Evolutionary conservation across 1,139 yeast genomes (phyloP), one percentile per base, ranked within the genome.

Genomic region (Lodderomyces theae): DNA sequence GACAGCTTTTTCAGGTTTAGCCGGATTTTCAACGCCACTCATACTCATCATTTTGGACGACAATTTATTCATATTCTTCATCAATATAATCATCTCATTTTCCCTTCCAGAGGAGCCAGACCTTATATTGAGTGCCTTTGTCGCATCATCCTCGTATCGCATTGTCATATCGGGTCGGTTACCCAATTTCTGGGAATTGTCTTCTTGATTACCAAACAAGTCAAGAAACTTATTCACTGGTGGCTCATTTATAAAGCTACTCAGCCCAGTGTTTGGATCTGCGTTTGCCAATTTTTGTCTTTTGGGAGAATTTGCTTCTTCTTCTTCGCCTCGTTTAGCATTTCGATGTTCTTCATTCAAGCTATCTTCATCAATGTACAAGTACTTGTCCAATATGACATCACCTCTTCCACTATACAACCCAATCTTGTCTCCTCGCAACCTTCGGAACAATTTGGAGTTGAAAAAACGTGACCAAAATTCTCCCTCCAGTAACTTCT

Each of bases 391-490:
- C 47, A 92, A 70, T 5, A 89, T 74, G 9, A 82, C 75, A 60
- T 92, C 98, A 40, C 94, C 90, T 46, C 95, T 75, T 51, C 81
- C 82, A 2, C 78, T 64, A 54, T 81, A 79, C 9, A 39, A 12
- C 40, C 69, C 69, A 41, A 88, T 77, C 50, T 82, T 82, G 57
- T 92, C 98, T 45, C 99, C 98, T 56, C 96, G 75, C 33, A 92
- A 69, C 53, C 92, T 78, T 52, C 97, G 74, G 57, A 90, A 92
- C 45, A 92, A 65, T 53, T 89, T 83, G 1, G 97, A 88, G 53
- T 87, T 82, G 69, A 92, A 92, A 56, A 92, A 94, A 47, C 97
- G 71, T n/a, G 95, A 86, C 98, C 99, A 92, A 53, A 92, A 92
- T 55, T 86, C 95, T 29, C 94, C 92, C 59, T 90, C 97, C 39